Evolutionary conservation across 2,329 filamentous ascomycete species (phyloP), one percentile per base, ranked within the genome.

Genomic region (Stenocarpella maydis): DNA sequence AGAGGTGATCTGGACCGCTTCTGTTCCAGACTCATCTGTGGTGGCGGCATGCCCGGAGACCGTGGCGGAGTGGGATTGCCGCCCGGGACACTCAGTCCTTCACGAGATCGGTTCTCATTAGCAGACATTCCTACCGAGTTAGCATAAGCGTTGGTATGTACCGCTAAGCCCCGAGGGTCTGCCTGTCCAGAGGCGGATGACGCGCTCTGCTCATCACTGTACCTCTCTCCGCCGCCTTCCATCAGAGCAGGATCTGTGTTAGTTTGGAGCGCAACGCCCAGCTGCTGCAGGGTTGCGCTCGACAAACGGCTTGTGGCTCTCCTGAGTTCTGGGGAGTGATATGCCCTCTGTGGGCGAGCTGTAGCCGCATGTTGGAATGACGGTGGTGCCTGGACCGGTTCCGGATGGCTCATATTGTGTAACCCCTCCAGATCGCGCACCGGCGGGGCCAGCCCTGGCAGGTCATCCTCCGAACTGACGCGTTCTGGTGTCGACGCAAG

Each of bases 221-320:
- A 71, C 50, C 74, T 69, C 71, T 77, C 69, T 7, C 39, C 43
- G 15, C 65, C 65, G 12, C 70, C 70, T 69, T 71, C 70, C 26
- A 61, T 69, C 70, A 67, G 37, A 24, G 67, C 70, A 26, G 70
- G 70, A 26, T 71, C 70, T 21, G 65, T 69, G 55, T 43, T 34
- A 3, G 63, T 69, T 50, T 71, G 60, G 24, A 71, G 67, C 54
- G 91, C 92, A 73, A 91, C 91, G 39, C 89, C 89, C 77, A 98
- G 85, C 77, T 98, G 94, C 53, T 90, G 87, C 54, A 98, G 84
- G 0, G 95, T 98, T 1, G 90, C 90, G 74, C 86, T 88, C 31
- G 96, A 97, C 78, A 98, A 90, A 26, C 94, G 91, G 74, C 91
- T 94, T 74, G 94, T 96, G 64, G 92, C 93, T 72, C 90, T 90